Conservation (phyloP, 352 stramenopile genomes). For the Phytophthora hibernalis region DNA sequence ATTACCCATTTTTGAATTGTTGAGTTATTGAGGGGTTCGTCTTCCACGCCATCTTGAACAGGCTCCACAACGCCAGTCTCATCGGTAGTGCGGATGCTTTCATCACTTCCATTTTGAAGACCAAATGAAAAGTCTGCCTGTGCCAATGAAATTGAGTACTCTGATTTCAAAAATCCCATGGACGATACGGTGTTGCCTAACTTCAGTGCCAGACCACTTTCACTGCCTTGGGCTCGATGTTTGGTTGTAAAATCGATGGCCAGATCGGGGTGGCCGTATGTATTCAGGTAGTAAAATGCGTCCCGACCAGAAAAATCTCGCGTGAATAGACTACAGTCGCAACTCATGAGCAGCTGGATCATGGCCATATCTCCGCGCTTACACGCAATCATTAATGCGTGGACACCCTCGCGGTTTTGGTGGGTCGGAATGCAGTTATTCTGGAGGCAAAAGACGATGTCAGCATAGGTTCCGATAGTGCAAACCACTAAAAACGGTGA, state of each 20-base stretch:
- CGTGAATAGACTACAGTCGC: constrained; percentile 44
- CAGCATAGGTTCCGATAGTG: constrained; percentile 28
- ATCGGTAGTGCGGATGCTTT: constrained; percentile 3
- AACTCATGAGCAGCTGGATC: constrained; percentile 48
- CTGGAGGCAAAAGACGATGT: constrained; percentile 50
- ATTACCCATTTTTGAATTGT: constrained; percentile 46
- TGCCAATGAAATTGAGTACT: constrained; percentile 29
- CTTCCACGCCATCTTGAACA: neutral
- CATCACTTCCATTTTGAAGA: constrained; percentile 5
- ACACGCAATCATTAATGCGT: constrained; percentile 52
- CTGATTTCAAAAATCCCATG: neutral
- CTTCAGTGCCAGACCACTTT: constrained; percentile 1
- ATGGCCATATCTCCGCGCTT: constrained; percentile 50
- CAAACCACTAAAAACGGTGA: constrained; percentile 53
- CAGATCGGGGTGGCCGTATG: constrained; percentile 53
- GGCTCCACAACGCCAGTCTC: neutral
- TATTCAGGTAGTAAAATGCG: constrained; percentile 48
- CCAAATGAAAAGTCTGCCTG: constrained; percentile 19
- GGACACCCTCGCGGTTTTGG: constrained; percentile 56
- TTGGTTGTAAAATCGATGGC: constrained; percentile 40
- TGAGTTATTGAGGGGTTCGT: constrained; percentile 15
- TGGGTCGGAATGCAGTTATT: constrained; percentile 51
- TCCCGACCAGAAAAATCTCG: constrained; percentile 57
- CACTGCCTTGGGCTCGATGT: constrained; percentile 2
- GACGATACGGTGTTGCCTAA: constrained; percentile 11